Conservation (phyloP, 768 basidiomycete genomes). For the Heimioporus sp. region DNA sequence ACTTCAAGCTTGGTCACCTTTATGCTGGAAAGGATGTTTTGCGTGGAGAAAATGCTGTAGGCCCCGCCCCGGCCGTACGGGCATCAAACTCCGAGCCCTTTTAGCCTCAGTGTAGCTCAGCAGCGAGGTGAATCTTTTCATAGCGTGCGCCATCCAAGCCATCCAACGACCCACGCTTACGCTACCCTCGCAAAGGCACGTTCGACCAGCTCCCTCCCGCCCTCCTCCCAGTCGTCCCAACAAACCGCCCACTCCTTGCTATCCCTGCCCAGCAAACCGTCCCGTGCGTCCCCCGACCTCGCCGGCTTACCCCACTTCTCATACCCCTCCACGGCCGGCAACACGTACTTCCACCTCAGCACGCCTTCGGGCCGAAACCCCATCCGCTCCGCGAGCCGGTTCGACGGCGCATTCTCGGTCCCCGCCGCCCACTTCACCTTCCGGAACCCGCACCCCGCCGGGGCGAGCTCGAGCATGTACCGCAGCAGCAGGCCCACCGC, state of each 20-base stretch:
- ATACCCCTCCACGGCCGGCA: constrained; percentile 25
- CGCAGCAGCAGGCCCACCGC: constrained; percentile 34
- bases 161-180: background rate
- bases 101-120: too few species aligned
- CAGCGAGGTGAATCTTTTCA: too few species aligned
- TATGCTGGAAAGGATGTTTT: too few species aligned
- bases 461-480: constrained; percentile 29
- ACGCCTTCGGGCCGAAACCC: constrained; percentile 46
- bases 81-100: too few species aligned
- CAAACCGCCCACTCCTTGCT: constrained; percentile 32
- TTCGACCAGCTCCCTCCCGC: constrained; percentile 32
- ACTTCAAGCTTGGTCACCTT: too few species aligned
- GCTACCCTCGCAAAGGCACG: constrained; percentile 14
- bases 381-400: constrained; percentile 40
- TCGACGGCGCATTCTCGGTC: constrained; percentile 35
- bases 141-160: too few species aligned
- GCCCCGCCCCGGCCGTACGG: too few species aligned
- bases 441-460: constrained; percentile 41
- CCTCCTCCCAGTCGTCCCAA: constrained; percentile 46
- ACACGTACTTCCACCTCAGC: constrained; percentile 38
- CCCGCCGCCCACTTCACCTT: constrained; percentile 45
- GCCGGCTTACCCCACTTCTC: constrained; percentile 27
- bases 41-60: too few species aligned
- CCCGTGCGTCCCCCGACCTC: constrained; percentile 23
- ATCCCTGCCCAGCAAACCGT: constrained; percentile 28